Percentiles rank a stretch among this genome's conserved stretches.
Evolutionary conservation across 805 yeast genomes (phyloP).

Genomic region (Metschnikowia bowlesiae): DNA sequence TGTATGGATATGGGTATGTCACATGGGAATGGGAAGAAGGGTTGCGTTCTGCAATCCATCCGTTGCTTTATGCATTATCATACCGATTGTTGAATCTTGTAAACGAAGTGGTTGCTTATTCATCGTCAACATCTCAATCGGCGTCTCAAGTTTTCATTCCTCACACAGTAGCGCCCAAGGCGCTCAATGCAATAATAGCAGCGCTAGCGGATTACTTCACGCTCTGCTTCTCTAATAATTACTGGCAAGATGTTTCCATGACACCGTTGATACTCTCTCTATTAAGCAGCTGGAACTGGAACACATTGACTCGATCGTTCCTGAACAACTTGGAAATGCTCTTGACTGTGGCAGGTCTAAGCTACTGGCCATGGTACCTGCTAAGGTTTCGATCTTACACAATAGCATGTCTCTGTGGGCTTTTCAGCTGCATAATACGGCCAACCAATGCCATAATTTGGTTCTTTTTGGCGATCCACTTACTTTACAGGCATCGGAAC

Average conservation of each 20-base stretch:
- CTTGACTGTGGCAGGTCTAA: constrained; percentile 61
- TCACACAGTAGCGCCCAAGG: constrained; percentile 48
- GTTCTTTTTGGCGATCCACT: constrained; percentile 52
- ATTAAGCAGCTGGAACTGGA: constrained; percentile 77
- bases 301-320: constrained; percentile 74
- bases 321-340: constrained; percentile 78
- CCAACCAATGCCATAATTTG: constrained; percentile 84
- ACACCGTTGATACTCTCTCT: constrained; percentile 49
- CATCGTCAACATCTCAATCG: neutral
- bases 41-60: constrained; percentile 75
- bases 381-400: constrained; percentile 18
- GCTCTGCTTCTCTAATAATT: constrained; percentile 42
- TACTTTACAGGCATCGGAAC: constrained; percentile 9
- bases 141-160: constrained; percentile 14
- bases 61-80: constrained; percentile 57
- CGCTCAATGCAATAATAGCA: constrained; percentile 65
- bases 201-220: constrained; percentile 65
- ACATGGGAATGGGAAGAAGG: constrained; percentile 94
- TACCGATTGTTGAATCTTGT: constrained; percentile 28
- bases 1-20: constrained; percentile 73
- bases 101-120: constrained; percentile 2
- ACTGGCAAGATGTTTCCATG: constrained; percentile 35
- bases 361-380: constrained; percentile 65
- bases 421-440: constrained; percentile 63
- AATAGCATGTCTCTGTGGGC: constrained; percentile 48